Conservation (phyloP, 305 asterid genomes). For the Petunia hybrid region DNA sequence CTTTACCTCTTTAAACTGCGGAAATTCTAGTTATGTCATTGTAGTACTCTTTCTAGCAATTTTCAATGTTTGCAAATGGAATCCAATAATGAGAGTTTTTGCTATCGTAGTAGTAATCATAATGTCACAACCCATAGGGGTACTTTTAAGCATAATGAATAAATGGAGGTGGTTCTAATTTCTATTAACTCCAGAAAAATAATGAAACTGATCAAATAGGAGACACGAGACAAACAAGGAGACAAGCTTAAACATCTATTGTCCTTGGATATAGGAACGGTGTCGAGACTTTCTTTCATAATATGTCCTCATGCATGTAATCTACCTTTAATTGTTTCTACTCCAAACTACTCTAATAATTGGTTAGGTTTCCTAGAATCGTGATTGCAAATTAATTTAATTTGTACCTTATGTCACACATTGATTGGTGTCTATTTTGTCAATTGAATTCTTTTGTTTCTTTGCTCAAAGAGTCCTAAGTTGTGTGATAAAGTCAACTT, state of each 20-base stretch:
- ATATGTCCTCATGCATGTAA: slow-evolving; percentile 54
- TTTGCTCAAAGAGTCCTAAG: neutral
- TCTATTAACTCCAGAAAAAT: neutral
- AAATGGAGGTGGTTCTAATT: neutral
- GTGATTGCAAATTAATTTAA: slow-evolving; percentile 35
- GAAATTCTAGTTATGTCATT: neutral
- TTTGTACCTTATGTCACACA: slow-evolving; percentile 11
- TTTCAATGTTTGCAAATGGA: neutral
- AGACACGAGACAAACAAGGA: slow-evolving; percentile 42
- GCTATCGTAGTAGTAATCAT: neutral
- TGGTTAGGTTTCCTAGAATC: slow-evolving; percentile 28
- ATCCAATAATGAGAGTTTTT: neutral
- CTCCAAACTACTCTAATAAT: slow-evolving; percentile 30
- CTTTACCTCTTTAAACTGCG: neutral
- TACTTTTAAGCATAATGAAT: neutral
- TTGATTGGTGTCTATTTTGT: slow-evolving; percentile 23
- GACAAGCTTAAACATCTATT: slow-evolving; percentile 46
- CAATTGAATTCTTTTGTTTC: neutral
- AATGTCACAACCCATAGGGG: neutral
- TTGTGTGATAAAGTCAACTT: neutral
- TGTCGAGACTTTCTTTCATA: slow-evolving; percentile 49
- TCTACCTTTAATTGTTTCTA: slow-evolving; percentile 22
- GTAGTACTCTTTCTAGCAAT: neutral
- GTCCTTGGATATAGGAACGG: slow-evolving; percentile 33
- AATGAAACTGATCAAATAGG: slow-evolving; percentile 36